phyloP scores from a whole-genome alignment of 768 basidiomycete genomes.

The Phylloporus rhodoxanthus region DNA sequence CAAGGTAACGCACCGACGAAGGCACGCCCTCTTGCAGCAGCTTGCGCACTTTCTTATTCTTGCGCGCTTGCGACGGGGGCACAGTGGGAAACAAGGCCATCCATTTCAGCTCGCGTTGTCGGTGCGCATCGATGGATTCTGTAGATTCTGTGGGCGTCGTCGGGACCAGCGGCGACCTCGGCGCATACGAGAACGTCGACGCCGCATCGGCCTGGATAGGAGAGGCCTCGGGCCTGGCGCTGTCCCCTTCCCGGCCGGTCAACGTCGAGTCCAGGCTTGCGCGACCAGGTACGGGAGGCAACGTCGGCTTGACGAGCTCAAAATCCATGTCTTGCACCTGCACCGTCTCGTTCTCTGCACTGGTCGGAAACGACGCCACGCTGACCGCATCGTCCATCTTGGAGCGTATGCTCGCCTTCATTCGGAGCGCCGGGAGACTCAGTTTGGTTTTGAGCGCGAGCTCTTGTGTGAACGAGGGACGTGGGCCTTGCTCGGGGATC shows the following conservation, averaged over 20 bases:
- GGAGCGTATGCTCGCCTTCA: constrained; percentile 29
- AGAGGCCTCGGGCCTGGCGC: constrained; percentile 12
- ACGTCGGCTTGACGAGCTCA: constrained; percentile 63
- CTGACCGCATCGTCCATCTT: constrained; percentile 30
- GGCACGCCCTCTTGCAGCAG: constrained; percentile 76
- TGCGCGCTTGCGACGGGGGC: constrained; percentile 58
- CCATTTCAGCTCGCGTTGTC: constrained; percentile 75
- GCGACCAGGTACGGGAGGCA: constrained; percentile 39
- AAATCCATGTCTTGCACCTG: constrained; percentile 82
- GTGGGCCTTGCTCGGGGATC: constrained; percentile 29
- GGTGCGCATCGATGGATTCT: constrained; percentile 50
- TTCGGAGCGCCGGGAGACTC: constrained; percentile 60
- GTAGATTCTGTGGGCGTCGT: constrained; percentile 14
- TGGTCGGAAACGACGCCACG: constrained; percentile 17
- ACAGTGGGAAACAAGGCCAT: constrained; percentile 54
- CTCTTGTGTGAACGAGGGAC: constrained; percentile 25
- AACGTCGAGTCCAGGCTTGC: constrained; percentile 52
- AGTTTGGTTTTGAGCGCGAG: constrained; percentile 51
- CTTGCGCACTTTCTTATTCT: constrained; percentile 74
- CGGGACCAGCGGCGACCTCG: constrained; percentile 22
- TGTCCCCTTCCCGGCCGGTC: constrained; percentile 25
- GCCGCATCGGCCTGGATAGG: constrained; percentile 35
- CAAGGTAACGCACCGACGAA: constrained; percentile 74
- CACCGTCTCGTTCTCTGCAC: constrained; percentile 47
- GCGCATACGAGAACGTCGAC: constrained; percentile 35